Conservation (phyloP, 306 rosid genomes). For the Quercus agrifolia region DNA sequence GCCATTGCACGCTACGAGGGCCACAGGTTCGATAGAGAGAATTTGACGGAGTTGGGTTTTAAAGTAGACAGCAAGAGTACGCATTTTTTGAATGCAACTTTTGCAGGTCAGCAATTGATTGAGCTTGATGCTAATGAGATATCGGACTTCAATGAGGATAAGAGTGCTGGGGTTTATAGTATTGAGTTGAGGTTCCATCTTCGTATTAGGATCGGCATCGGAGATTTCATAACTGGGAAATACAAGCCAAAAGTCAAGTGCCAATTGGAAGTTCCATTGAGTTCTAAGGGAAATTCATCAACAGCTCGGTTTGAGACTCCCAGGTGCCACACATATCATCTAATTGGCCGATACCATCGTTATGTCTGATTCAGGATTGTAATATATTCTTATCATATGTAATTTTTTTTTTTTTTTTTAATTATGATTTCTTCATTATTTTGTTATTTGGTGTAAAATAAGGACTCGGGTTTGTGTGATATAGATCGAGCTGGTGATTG, state of each 20-base stretch:
- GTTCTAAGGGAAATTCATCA: constrained; percentile 17
- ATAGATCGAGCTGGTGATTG: no score
- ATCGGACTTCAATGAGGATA: constrained; percentile 27
- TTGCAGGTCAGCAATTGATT: constrained; percentile 32
- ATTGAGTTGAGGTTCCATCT: constrained; percentile 47
- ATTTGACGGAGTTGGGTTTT: no score
- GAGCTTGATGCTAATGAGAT: not conserved
- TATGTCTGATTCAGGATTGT: no score
- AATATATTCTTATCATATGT: no score
- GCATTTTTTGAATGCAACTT: constrained; percentile 24
- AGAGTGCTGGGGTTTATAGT: constrained; percentile 14
- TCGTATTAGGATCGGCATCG: constrained; percentile 43
- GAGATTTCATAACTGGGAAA: constrained; percentile 12
- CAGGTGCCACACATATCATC: constrained; percentile 23
- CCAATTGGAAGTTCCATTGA: constrained; percentile 46
- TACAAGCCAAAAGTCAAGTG: constrained; percentile 46
- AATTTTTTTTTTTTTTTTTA: no score
- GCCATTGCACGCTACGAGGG: no score
- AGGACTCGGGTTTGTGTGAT: no score
- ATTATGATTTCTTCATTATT: no score
- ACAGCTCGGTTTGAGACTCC: constrained; percentile 27
- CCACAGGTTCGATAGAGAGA: no score
- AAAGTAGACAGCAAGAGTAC: constrained; percentile 24
- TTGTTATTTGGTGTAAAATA: no score
- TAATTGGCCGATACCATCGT: no score